Evolutionary conservation across 2,329 filamentous ascomycete species (phyloP).

Genomic region (Didymella segeticola): DNA sequence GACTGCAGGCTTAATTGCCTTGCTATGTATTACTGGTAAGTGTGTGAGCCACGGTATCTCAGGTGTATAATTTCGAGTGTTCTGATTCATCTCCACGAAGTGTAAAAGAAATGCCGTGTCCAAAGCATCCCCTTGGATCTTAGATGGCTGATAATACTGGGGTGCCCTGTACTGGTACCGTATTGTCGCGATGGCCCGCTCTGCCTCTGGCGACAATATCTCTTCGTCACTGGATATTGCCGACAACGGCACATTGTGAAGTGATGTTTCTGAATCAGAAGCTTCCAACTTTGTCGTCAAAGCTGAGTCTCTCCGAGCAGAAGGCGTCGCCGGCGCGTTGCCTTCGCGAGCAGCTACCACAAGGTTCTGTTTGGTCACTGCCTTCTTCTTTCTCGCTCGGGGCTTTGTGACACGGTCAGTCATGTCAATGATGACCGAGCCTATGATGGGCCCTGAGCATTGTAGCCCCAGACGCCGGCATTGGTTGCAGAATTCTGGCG

Average conservation of each 20-base stretch:
- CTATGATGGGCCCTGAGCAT: conserved; percentile 41
- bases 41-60: conserved; percentile 39
- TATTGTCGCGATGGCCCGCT: conserved; percentile 32
- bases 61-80: conserved; percentile 21
- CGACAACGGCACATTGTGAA: conserved; percentile 1
- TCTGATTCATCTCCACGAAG: conserved; percentile 39
- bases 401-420: conserved; percentile 40
- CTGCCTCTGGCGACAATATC: conserved; percentile 15
- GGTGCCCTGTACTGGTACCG: conserved; percentile 35
- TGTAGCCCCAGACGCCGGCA: conserved; percentile 37
- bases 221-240: neutral
- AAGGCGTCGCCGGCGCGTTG: neutral
- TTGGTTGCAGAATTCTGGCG: conserved; percentile 37
- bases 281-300: conserved; percentile 1
- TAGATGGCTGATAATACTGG: conserved; percentile 34
- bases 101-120: conserved; percentile 41
- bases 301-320: conserved; percentile 5
- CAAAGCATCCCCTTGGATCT: conserved; percentile 28
- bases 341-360: conserved; percentile 4
- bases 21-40: conserved; percentile 28
- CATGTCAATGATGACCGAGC: conserved; percentile 47
- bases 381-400: conserved; percentile 33
- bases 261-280: conserved; percentile 6
- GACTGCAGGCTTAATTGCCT: conserved; percentile 31
- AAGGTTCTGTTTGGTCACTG: conserved; percentile 7